A percentile compares a stretch with the other conserved stretches of the same genome.
Evolutionary conservation across 306 rosid genomes (phyloP).

Genomic region (Lathyrus aphaca): DNA sequence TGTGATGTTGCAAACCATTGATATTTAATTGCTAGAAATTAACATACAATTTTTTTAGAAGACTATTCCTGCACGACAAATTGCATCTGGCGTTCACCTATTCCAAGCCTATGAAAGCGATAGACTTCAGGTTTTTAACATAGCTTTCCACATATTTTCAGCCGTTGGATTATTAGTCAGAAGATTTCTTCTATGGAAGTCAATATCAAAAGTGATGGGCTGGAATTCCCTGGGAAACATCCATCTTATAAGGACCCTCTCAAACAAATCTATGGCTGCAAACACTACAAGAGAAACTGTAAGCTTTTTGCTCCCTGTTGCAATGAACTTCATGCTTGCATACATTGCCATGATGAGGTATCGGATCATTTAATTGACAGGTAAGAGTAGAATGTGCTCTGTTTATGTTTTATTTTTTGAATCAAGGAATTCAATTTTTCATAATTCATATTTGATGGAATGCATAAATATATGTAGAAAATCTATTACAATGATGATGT

Average conservation of each 20-base stretch:
- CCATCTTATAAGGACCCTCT: conserved; percentile 78
- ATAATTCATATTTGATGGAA: conserved; percentile 28
- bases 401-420: conserved; percentile 11
- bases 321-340: conserved; percentile 80
- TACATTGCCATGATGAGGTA: conserved; percentile 86
- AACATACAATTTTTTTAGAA: not conserved
- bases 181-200: conserved; percentile 53
- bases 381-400: conserved; percentile 45
- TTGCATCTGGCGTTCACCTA: conserved; percentile 23
- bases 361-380: conserved; percentile 73
- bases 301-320: conserved; percentile 87
- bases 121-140: conserved; percentile 37
- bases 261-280: conserved; percentile 66
- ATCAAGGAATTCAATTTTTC: conserved; percentile 19
- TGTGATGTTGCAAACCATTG: conserved; percentile 22
- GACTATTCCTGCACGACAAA: conserved; percentile 7
- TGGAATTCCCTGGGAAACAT: conserved; percentile 66
- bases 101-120: conserved; percentile 30
- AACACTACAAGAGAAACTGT: conserved; percentile 93
- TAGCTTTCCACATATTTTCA: conserved; percentile 47
- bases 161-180: conserved; percentile 83
- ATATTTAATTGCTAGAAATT: conserved; percentile 36
- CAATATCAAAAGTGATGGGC: conserved; percentile 48
- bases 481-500: conserved; percentile 85
- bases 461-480: conserved; percentile 61